phyloP scores from a whole-genome alignment of 495 filamentous ascomycete species.

The Aspergillus taichungensis region DNA sequence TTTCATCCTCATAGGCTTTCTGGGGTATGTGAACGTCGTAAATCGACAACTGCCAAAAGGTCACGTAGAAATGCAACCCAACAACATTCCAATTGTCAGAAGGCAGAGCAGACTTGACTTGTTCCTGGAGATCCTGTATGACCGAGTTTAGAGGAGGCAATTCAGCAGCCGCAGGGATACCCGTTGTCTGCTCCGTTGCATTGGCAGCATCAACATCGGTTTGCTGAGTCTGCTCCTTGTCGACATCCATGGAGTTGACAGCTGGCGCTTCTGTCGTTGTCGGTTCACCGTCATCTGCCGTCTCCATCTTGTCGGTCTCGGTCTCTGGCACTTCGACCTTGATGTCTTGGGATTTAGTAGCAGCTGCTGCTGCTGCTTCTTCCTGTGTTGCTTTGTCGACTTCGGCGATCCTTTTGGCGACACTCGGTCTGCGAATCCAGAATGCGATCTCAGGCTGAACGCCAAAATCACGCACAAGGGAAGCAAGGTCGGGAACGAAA shows the following conservation, averaged over 20 bases:
- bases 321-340: constrained; percentile 18
- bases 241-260: constrained; percentile 29
- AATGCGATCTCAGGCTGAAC: constrained; percentile 80
- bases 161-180: constrained; percentile 9
- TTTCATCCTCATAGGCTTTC: constrained; percentile 66
- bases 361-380: constrained; percentile 13
- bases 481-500: constrained; percentile 64
- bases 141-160: constrained; percentile 57
- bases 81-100: constrained; percentile 55
- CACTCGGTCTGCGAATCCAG: constrained; percentile 67
- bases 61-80: constrained; percentile 71
- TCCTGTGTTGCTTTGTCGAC: constrained; percentile 27
- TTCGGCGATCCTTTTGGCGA: constrained; percentile 47
- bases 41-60: constrained; percentile 86
- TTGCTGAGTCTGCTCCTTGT: constrained; percentile 20
- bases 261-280: constrained; percentile 7
- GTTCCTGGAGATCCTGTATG: constrained; percentile 64
- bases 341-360: constrained; percentile 22
- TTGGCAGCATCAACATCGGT: constrained; percentile 3
- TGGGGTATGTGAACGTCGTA: constrained; percentile 68
- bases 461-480: constrained; percentile 69
- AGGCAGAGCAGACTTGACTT: constrained; percentile 54
- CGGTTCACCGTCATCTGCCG: constrained; percentile 19
- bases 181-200: constrained; percentile 2
- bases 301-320: constrained; percentile 27